These are phyloP conservation scores for Solanum chaucha DNA, from an alignment of 257 asterid genomes.

Conservation along the genomic window DNA sequence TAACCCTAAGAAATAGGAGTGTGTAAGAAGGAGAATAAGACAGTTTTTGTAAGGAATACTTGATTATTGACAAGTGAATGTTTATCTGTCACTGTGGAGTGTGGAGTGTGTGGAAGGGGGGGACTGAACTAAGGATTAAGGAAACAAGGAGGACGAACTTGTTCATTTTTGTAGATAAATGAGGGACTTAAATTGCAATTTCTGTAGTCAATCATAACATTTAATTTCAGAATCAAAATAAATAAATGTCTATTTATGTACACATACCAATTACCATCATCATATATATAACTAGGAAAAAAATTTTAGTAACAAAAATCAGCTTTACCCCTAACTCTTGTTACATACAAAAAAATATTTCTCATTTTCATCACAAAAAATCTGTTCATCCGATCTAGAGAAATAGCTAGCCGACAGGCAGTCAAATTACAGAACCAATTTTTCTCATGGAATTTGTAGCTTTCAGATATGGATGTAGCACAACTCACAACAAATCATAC, in stretches of 20 bases:
- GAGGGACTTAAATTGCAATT: not conserved
- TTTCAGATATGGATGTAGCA: not conserved
- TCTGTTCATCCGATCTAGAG: not conserved
- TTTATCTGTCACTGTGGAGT: not conserved
- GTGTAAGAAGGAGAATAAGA: not conserved
- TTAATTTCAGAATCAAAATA: not conserved
- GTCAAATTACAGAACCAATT: not conserved
- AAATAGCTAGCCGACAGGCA: not conserved
- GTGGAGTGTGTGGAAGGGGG: not conserved
- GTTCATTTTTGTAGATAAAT: not conserved
- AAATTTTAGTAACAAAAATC: not conserved
- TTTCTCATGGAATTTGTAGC: not conserved
- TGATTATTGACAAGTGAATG: not conserved
- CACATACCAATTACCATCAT: not conserved
- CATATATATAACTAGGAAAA: not conserved
- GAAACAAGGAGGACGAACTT: not conserved
- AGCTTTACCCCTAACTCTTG: not conserved
- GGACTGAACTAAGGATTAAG: not conserved
- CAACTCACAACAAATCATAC: not conserved
- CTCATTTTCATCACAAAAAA: not conserved
- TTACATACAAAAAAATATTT: not conserved
- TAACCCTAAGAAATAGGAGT: not conserved
- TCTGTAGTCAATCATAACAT: not conserved
- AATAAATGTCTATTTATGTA: not conserved
- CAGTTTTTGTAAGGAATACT: not conserved